Evolutionary conservation across 2,329 filamentous ascomycete species (phyloP), one percentile per base, ranked within the genome.

Genomic region (Exserohilum turcica): DNA sequence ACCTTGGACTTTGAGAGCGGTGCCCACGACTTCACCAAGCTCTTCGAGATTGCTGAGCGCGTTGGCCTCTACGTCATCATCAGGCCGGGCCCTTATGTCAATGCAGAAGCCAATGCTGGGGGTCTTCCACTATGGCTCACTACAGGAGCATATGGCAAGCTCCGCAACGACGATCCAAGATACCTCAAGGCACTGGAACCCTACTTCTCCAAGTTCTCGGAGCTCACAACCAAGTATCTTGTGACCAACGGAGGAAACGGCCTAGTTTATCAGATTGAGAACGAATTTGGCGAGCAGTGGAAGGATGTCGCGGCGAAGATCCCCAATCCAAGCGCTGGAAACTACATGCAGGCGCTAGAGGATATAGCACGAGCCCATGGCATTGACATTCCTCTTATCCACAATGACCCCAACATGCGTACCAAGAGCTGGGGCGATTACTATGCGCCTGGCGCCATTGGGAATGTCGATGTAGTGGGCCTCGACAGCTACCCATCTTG

Each of bases 61-160:
- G 71, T 83, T 19, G 82, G 82, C 2, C 70, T 84, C 33, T 84
- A 84, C 57, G 77, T 84, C 33, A 79, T 85, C 24, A 78, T 80
- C 1, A 76, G 84, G 0, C 83, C 84, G 0, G 84, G 85, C 0
- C 84, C 84, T 0, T 88, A 87, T 51, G 79, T 85, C 52, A 88
- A 87, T 56, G 85, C 84, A 1, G 86, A 87, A 64, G 78, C 83
- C 3, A 86, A 82, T 56, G 84, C 81, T 1, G 85, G 86, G 28
- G 85, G 85, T 0, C 84, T 86, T 51, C 83, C 85, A 0, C 73
- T 85, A 1, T 88, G 85, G 84, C 68, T 84, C 5, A 86, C 84
- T 0, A 86, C 84, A 0, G 85, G 84, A 37, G 83, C 76, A 21
- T 84, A 84, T 43, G 84, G 84, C 2, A 63, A 67, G 16, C 70